Conservation (phyloP, 371 early-diverging fungal genomes). For the Apophysomyces trapeziformis region DNA sequence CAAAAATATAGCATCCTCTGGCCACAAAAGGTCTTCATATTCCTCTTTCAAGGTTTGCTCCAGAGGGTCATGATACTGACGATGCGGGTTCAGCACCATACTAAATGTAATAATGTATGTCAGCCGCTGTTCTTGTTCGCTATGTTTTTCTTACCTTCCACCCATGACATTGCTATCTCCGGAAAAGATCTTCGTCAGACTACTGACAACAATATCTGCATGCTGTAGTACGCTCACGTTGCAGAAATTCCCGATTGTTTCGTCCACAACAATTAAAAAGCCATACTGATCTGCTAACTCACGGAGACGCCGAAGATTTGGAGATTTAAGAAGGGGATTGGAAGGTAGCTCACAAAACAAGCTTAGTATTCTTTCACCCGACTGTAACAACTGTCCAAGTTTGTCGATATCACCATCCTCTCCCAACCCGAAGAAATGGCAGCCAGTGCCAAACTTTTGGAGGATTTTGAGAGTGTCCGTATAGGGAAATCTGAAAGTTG, state of each 20-base stretch:
- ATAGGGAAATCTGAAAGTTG: constrained; percentile 81
- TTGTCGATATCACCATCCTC: constrained; percentile 71
- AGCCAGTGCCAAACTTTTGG: constrained; percentile 90
- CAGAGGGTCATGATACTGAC: constrained; percentile 58
- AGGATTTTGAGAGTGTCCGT: constrained; percentile 94
- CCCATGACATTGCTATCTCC: constrained; percentile 98
- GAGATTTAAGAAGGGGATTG: constrained; percentile 89
- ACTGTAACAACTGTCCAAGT: constrained; percentile 63
- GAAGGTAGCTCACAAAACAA: constrained; percentile 94
- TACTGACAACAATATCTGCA: constrained; percentile 91
- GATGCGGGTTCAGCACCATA: constrained; percentile 82
- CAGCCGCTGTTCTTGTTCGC: not conserved
- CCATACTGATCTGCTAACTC: constrained; percentile 75
- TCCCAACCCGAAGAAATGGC: constrained; percentile 86
- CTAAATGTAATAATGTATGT: constrained; percentile 42
- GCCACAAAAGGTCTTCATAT: constrained; percentile 88
- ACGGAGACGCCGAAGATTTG: constrained; percentile 77
- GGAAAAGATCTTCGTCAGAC: constrained; percentile 92
- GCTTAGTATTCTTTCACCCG: constrained; percentile 70
- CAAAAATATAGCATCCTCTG: constrained; percentile 91
- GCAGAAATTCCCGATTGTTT: constrained; percentile 92
- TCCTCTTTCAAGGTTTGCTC: constrained; percentile 52
- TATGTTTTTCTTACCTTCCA: constrained; percentile 66
- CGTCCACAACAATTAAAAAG: constrained; percentile 89
- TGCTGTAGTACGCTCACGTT: constrained; percentile 78